These are phyloP conservation scores for Scenedesmus sp. DNA, from an alignment of 163 green algal species.

Conservation along the genomic window DNA sequence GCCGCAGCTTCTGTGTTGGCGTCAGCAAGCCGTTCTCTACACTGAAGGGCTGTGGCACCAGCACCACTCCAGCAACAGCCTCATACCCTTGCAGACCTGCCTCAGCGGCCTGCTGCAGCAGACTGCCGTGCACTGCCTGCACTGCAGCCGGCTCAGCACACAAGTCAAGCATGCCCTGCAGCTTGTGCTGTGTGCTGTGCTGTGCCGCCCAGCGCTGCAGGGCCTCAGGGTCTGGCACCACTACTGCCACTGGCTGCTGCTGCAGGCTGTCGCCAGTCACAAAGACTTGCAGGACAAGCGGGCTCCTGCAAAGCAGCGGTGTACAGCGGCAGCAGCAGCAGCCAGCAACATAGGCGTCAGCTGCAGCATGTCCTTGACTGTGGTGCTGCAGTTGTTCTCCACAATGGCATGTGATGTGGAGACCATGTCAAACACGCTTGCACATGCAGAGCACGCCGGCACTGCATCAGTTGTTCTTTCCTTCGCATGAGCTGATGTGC, in stretches of 20 bases:
- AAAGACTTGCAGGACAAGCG: conserved; percentile 89
- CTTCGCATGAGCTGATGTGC: too few relatives aligned
- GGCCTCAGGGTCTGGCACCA: conserved; percentile 92
- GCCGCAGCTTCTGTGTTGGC: conserved; percentile 98
- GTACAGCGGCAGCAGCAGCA: too few relatives aligned
- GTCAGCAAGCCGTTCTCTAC: conserved; percentile 97
- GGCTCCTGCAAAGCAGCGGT: conserved; percentile 54
- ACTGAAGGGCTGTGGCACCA: conserved; percentile 87
- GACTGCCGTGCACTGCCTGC: conserved; percentile 80
- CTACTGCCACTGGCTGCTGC: conserved; percentile 89
- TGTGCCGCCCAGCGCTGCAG: conserved; percentile 92
- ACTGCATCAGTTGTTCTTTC: too few relatives aligned
- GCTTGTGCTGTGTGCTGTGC: conserved; percentile 54
- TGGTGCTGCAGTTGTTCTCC: too few relatives aligned
- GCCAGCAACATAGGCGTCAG: too few relatives aligned
- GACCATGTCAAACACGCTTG: too few relatives aligned
- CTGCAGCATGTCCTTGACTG: too few relatives aligned
- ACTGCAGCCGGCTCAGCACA: conserved; percentile 75
- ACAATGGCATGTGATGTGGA: too few relatives aligned
- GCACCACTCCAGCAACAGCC: conserved; percentile 76
- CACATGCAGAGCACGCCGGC: too few relatives aligned
- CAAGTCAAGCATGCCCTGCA: conserved; percentile 70
- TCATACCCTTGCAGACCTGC: conserved; percentile 94
- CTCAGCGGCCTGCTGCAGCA: conserved; percentile 84
- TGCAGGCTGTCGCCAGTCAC: conserved; percentile 94